phyloP scores from a whole-genome alignment of 2,329 filamentous ascomycete species.

The Fusarium hainanense region DNA sequence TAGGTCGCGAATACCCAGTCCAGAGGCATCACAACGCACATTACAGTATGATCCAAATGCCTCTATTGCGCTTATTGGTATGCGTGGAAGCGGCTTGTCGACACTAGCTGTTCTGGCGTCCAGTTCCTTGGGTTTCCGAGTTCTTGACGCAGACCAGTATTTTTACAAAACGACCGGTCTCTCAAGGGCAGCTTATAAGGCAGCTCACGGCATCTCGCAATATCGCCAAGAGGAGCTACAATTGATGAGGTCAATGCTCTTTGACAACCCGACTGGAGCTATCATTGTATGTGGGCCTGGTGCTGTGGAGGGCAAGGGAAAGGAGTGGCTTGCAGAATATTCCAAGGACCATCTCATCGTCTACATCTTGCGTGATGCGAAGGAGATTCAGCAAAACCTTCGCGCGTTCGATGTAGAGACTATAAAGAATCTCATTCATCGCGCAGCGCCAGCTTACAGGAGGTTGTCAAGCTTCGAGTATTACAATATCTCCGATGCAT shows the following conservation, averaged over 20 bases:
- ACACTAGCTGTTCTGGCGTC: slow-evolving; percentile 9
- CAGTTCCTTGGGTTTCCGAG: neutral
- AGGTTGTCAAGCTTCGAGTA: slow-evolving; percentile 8
- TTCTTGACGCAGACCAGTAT: slow-evolving; percentile 12
- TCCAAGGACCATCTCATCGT: slow-evolving; percentile 1
- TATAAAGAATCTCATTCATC: neutral
- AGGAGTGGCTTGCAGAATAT: slow-evolving; percentile 5
- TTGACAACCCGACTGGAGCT: neutral
- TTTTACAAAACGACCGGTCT: slow-evolving; percentile 1
- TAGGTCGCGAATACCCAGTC: neutral
- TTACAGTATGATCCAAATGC: neutral
- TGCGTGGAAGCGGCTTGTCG: slow-evolving; percentile 13
- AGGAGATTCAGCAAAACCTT: neutral
- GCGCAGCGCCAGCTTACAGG: slow-evolving; percentile 5
- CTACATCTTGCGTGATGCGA: neutral
- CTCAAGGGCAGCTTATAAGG: neutral
- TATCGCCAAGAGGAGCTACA: slow-evolving; percentile 10
- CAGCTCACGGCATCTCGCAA: neutral
- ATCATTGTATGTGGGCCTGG: slow-evolving; percentile 14
- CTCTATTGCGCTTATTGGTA: slow-evolving; percentile 1
- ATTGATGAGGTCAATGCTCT: slow-evolving; percentile 11
- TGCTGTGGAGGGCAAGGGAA: slow-evolving; percentile 7
- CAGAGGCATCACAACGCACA: neutral
- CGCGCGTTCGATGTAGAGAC: neutral
- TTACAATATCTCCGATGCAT: slow-evolving; percentile 1